Evolutionary conservation across 208 protist genomes (phyloP), one percentile per base, ranked within the genome.

Genomic region (Acanthamoeba castellanii): DNA sequence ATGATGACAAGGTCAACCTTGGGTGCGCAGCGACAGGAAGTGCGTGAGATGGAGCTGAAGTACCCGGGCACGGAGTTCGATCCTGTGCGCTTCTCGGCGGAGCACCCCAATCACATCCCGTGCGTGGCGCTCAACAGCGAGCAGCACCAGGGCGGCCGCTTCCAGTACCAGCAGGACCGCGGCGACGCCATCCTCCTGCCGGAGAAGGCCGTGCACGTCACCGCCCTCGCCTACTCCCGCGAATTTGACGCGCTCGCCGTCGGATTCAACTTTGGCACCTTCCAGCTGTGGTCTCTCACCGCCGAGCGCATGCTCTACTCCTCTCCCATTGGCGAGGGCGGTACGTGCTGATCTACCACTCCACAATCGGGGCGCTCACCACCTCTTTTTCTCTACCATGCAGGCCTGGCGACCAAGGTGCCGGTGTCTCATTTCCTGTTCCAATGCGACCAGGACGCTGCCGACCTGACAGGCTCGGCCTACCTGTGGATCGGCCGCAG

Each of bases 191-290:
- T 78, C 37, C 70, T 78, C 14, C 70, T 78, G 37, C 70, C 70
- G 11, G 70, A 78, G 37, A 78, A 78, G 37, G 70, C 70, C 37
- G 70, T 78, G 27, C 70, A 78, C 70, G n/a, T 78, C 32, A 78
- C 70, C n/a, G n/a, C 70, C 16, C 70, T 78, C 16, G 70, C 70
- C 37, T 78, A 78, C 70, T 16, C 70, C 5, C 70, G 22, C n/a
- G 70, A 78, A 6, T 45, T 45, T n/a, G 70, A 78, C 70, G 70
- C 70, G 7, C 70, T 78, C 70, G 70, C 70, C 13, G 70, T 78
- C 37, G 70, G 70, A 8, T 78, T 78, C 70, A 78, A 78, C 37
- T 78, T 78, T 78, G 70, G 70, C 70, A 78, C 70, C 37, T 78
- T 78, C 70, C 70, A 78, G 70, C 70, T 78, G 22, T 78, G 70